phyloP scores from a whole-genome alignment of 257 asterid species.

The Penstemon newberryi region DNA sequence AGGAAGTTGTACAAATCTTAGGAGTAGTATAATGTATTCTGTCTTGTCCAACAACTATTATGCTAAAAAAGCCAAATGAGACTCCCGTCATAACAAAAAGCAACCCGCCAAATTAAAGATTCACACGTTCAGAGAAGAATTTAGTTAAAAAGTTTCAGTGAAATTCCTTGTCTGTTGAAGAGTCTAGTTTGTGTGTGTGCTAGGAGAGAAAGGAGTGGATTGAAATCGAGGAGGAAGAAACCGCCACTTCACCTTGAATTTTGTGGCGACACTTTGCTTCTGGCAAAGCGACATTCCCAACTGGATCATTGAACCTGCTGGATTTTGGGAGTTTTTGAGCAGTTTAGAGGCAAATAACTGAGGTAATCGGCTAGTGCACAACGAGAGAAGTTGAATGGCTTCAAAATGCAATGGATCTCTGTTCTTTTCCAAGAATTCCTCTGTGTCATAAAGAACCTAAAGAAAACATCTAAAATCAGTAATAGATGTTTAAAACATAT shows the following conservation, averaged over 20 bases:
- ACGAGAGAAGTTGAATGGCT: constrained; percentile 64
- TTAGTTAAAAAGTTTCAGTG: constrained; percentile 1
- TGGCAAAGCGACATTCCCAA: constrained; percentile 44
- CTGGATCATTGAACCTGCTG: constrained; percentile 38
- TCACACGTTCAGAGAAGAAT: constrained; percentile 2
- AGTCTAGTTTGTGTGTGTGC: constrained; percentile 9
- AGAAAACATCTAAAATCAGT: constrained; percentile 25
- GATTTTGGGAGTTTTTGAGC: constrained; percentile 36
- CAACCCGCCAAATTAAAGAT: constrained; percentile 2
- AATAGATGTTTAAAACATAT: constrained; percentile 13
- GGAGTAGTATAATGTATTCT: neutral
- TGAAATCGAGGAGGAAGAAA: constrained; percentile 12
- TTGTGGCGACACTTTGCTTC: constrained; percentile 74
- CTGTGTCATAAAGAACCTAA: constrained; percentile 74
- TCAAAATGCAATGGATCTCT: constrained; percentile 74
- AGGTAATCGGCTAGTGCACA: constrained; percentile 56
- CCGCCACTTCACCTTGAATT: constrained; percentile 62
- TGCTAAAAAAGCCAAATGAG: neutral
- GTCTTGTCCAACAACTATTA: constrained; percentile 11
- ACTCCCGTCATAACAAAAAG: constrained; percentile 15
- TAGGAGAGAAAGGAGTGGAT: neutral
- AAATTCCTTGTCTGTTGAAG: neutral
- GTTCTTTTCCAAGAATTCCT: constrained; percentile 87
- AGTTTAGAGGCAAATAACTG: constrained; percentile 50
- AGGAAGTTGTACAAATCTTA: constrained; percentile 7